Evolutionary conservation across 2,329 filamentous ascomycete genomes (phyloP), one percentile per base, ranked within the genome.

Genomic region (Neurospora sp.): DNA sequence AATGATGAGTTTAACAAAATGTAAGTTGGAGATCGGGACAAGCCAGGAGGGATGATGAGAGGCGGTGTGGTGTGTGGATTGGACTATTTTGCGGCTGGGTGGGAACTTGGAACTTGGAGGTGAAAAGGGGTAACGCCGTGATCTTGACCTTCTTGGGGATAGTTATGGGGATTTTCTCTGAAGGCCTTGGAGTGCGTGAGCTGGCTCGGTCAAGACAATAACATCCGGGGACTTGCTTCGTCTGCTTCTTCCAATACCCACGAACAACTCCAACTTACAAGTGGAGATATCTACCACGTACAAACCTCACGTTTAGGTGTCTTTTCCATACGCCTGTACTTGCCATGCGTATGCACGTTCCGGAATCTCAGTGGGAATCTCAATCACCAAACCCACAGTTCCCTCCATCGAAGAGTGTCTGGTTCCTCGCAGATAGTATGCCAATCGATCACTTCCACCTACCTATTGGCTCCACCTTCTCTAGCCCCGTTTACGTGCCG

Each of bases 1-100:
- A 79, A 79, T 71, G 73, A 78, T 11, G 78, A 76, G 71, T 65
- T 78, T 68, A 79, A 80, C 71, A 79, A 79, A 72, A 67, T 75
- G 10, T 70, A 15, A 17, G 10, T 23, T 12, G 23, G 1, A 8
- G 19, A 28, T 10, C 28, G 23, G 12, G 46, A 28, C 5, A 33
- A 23, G 3, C 11, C 2, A 33, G 52, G 28, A 8, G 23, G 17
- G 6, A 62, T 33, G 15, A 17, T 1, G 23, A 33, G 28, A 62
- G 23, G 28, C 12, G 15, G 23, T 36, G 23, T 33, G 6, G 23
- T 62, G 8, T 4, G 2, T 4, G 52, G 28, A 0, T 0, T 10
- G 3, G 52, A 52, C 3, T 33, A 10, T 23, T n/a, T n/a, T n/a
- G n/a, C n/a, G n/a, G n/a, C n/a, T n/a, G n/a, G n/a, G 23, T 4